phyloP scores from a whole-genome alignment of 768 basidiomycete genomes.

The Nidularia pulvinata region DNA sequence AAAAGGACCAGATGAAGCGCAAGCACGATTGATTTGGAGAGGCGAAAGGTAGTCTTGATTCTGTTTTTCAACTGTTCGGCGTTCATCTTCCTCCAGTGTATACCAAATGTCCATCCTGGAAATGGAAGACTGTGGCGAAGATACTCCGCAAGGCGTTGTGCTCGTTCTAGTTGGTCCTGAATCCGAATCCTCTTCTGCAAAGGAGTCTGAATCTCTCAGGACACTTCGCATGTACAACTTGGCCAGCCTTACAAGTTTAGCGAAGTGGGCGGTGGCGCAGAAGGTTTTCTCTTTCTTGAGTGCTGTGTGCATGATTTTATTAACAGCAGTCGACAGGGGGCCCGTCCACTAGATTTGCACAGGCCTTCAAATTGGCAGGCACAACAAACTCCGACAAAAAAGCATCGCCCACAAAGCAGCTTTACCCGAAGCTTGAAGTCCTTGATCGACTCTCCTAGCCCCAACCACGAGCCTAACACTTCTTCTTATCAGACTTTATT shows the following conservation, averaged over 20 bases:
- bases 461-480: constrained; percentile 12
- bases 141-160: constrained; percentile 70
- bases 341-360: constrained; percentile 60
- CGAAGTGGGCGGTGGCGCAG: constrained; percentile 70
- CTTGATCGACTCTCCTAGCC: constrained; percentile 35
- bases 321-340: constrained; percentile 34
- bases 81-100: constrained; percentile 42
- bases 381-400: constrained; percentile 45
- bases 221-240: constrained; percentile 84
- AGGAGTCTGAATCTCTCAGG: constrained; percentile 55
- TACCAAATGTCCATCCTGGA: constrained; percentile 80
- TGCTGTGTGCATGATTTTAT: not conserved
- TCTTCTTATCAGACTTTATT: constrained; percentile 32
- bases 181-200: constrained; percentile 38
- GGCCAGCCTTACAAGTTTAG: constrained; percentile 70
- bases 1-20: constrained; percentile 74
- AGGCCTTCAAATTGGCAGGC: constrained; percentile 48
- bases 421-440: constrained; percentile 66
- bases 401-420: constrained; percentile 53
- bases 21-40: constrained; percentile 65
- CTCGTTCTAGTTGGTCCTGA: constrained; percentile 74
- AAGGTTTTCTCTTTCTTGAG: constrained; percentile 40
- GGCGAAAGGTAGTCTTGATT: constrained; percentile 65
- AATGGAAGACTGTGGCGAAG: constrained; percentile 50
- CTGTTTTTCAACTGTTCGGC: too few species aligned